phyloP scores from a whole-genome alignment of 257 asterid species.

The Ilex aquifolium region DNA sequence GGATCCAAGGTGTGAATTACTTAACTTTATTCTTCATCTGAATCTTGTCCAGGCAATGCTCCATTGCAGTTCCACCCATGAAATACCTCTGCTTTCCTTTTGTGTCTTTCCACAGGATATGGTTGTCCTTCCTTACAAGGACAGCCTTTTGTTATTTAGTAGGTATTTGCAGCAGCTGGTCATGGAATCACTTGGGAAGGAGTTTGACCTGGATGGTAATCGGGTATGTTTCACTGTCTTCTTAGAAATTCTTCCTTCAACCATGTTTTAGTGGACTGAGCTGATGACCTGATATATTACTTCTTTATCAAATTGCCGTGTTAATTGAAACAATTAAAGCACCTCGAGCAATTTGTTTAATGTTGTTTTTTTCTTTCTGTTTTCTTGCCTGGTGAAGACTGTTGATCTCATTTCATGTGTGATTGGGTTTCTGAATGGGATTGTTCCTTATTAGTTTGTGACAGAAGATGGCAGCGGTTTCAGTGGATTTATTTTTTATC shows the following conservation, averaged over 20 bases:
- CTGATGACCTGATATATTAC: not conserved
- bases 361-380: too few species aligned
- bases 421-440: too few species aligned
- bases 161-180: slow-evolving; percentile 96
- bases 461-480: too few species aligned
- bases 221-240: slow-evolving; percentile 41
- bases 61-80: too few species aligned
- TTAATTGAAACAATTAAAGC: too few species aligned
- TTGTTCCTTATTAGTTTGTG: too few species aligned
- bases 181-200: slow-evolving; percentile 99
- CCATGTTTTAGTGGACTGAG: not conserved
- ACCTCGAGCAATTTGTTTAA: too few species aligned
- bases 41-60: not conserved
- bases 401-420: too few species aligned
- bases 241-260: not conserved
- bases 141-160: slow-evolving; percentile 86
- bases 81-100: slow-evolving; percentile 1
- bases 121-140: slow-evolving; percentile 99
- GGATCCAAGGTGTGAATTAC: slow-evolving; percentile 76
- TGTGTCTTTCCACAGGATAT: slow-evolving; percentile 67
- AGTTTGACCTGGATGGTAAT: slow-evolving; percentile 93
- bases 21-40: slow-evolving; percentile 9
- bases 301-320: not conserved
- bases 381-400: too few species aligned
- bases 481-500: too few species aligned